Conservation (phyloP, 2,329 filamentous ascomycete genomes). For the Pestalotiopsis sp. region DNA sequence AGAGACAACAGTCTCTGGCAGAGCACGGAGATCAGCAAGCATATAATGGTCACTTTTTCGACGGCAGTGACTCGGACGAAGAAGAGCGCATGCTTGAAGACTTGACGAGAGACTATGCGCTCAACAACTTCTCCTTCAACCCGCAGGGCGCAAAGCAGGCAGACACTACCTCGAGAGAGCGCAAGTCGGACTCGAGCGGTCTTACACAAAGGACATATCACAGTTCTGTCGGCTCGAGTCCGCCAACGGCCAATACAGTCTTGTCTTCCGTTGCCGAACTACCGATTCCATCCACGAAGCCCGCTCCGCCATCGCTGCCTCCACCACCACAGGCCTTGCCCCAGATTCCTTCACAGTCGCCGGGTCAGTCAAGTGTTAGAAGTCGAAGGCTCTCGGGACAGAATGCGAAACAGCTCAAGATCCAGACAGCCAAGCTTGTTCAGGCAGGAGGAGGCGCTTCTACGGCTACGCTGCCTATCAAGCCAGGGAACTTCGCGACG, state of each 20-base stretch:
- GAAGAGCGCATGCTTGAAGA: slow-evolving; percentile 80
- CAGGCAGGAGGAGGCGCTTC: slow-evolving; percentile 27
- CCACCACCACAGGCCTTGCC: slow-evolving; percentile 53
- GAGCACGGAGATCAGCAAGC: slow-evolving; percentile 48
- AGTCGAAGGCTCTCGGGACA: slow-evolving; percentile 80
- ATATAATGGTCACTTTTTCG: slow-evolving; percentile 60
- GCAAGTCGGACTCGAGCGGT: slow-evolving; percentile 81
- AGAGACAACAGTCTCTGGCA: slow-evolving; percentile 35
- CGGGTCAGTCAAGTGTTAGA: slow-evolving; percentile 58
- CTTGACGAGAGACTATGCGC: slow-evolving; percentile 80
- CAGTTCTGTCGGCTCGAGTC: slow-evolving; percentile 75
- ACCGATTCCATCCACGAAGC: slow-evolving; percentile 24
- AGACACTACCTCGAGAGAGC: slow-evolving; percentile 54
- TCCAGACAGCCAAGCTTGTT: slow-evolving; percentile 67
- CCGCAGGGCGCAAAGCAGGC: slow-evolving; percentile 61
- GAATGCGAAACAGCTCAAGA: slow-evolving; percentile 82
- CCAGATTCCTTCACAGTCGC: slow-evolving; percentile 40
- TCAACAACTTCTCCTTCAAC: slow-evolving; percentile 82
- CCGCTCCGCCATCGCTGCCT: slow-evolving; percentile 40
- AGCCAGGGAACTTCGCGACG: slow-evolving; percentile 39
- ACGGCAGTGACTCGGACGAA: slow-evolving; percentile 67
- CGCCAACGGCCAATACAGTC: slow-evolving; percentile 67
- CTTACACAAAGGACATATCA: slow-evolving; percentile 80
- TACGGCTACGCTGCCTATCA: slow-evolving; percentile 26
- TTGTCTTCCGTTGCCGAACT: slow-evolving; percentile 75